Evolutionary conservation across 2,329 filamentous ascomycete species (phyloP), one percentile per base, ranked within the genome.

Genomic region (Helminthosporium solani): DNA sequence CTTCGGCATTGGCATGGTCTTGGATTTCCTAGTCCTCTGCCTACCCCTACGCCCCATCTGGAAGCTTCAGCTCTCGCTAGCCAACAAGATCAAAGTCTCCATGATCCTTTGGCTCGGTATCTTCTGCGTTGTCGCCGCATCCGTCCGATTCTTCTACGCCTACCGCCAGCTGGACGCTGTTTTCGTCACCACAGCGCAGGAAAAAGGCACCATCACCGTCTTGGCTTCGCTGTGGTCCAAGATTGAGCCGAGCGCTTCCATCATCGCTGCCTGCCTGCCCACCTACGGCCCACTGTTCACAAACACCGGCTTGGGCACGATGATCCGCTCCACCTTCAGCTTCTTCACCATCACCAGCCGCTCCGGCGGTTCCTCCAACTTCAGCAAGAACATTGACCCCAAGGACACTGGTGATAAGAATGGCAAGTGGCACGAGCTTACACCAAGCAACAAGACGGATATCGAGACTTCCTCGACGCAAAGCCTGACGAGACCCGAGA

Each of bases 31-130:
- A 5, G 42, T 56, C 5, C 31, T 56, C 14, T 51, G 43, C 20
- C 28, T 53, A 5, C 53, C 50, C 11, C 16, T 44, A 12, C 41
- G 35, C 7, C 38, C 43, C 16, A 49, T 56, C n/a, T 36, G 33
- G 8, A 42, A 34, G 7, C 28, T 53, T 9, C 28, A 53, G 6
- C 37, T 53, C n/a, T 40, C 31, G 7, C 2, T 2, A 8, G 37
- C 36, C 6, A n/a, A 41, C 20, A 56, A 54, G 27, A 5, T 49
- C 1, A 28, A 38, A 2, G 23, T 56, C 3, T 30, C 36, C 2
- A 20, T 37, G 15, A 40, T 56, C 15, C 50, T 54, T n/a, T 50
- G 46, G 23, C 43, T 53, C 3, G 54, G 54, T 9, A 33, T 45
- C 11, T 53, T 53, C 40, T 56, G 53, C 28, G 40, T 40, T 18